phyloP scores from a whole-genome alignment of 768 basidiomycete genomes.

The Hemileccinum impolitum region DNA sequence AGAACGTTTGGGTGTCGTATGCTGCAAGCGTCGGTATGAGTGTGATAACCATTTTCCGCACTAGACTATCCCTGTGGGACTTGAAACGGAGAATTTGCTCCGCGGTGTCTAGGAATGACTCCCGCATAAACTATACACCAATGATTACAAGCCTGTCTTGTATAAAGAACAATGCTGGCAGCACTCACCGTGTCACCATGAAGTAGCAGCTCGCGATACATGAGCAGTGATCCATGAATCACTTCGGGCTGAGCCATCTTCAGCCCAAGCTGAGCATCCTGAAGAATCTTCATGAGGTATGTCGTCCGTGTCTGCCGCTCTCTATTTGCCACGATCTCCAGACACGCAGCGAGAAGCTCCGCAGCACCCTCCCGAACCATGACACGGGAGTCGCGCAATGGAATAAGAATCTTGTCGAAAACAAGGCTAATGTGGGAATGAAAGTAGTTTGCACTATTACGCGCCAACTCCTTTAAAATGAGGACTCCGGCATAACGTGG shows the following conservation, averaged over 20 bases:
- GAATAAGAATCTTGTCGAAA: conserved; percentile 89
- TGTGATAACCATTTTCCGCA: conserved; percentile 92
- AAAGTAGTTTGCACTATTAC: conserved; percentile 84
- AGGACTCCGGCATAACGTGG: conserved; percentile 92
- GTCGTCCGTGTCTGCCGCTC: conserved; percentile 63
- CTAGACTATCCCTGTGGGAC: conserved; percentile 79
- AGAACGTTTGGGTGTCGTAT: conserved; percentile 92
- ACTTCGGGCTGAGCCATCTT: conserved; percentile 80
- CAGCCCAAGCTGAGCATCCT: conserved; percentile 81
- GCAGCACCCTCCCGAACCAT: conserved; percentile 93
- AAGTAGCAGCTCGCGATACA: conserved; percentile 85
- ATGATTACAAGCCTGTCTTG: conserved; percentile 1
- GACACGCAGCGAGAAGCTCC: conserved; percentile 86
- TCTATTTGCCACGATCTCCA: conserved; percentile 80
- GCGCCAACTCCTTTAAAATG: conserved; percentile 89
- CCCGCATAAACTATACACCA: conserved; percentile 74
- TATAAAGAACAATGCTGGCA: neutral
- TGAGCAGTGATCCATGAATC: conserved; percentile 89
- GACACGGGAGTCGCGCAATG: conserved; percentile 83
- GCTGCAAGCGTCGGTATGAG: conserved; percentile 93
- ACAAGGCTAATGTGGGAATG: conserved; percentile 84
- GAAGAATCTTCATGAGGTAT: conserved; percentile 78
- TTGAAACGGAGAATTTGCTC: conserved; percentile 89
- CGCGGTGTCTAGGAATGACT: conserved; percentile 80
- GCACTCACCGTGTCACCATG: conserved; percentile 88